Conservation (phyloP, 306 rosid genomes). For the Adenanthera pavonina region DNA sequence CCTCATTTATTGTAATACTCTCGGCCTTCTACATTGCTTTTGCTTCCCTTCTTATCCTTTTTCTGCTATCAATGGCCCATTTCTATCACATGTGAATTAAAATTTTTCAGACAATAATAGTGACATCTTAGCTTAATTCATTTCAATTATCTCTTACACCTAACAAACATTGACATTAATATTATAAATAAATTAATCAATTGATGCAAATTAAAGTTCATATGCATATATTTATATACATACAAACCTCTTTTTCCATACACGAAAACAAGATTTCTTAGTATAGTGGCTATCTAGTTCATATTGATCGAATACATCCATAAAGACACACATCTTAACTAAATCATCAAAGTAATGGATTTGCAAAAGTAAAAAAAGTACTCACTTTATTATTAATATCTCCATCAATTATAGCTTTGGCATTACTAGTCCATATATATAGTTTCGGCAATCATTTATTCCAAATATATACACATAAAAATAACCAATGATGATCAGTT, state of each 20-base stretch:
- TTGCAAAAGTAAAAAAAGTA: background rate
- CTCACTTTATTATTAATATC: background rate
- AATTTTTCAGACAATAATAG: conserved; percentile 20
- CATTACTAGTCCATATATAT: background rate
- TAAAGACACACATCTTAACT: background rate
- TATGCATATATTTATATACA: background rate
- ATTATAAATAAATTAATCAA: background rate
- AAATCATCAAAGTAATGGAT: background rate
- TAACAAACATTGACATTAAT: background rate
- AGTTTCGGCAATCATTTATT: background rate
- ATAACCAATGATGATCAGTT: no score
- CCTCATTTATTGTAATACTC: conserved; percentile 36
- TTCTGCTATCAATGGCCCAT: conserved; percentile 42
- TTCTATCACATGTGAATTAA: conserved; percentile 37
- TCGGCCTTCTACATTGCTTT: conserved; percentile 33
- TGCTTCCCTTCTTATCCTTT: conserved; percentile 42
- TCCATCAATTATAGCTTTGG: background rate
- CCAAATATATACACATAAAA: no score
- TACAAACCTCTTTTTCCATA: background rate
- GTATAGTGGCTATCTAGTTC: background rate
- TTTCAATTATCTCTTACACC: background rate
- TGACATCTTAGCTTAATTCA: background rate
- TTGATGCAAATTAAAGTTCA: background rate
- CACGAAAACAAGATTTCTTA: background rate
- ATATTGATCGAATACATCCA: background rate